phyloP scores from a whole-genome alignment of 192 early-diverging fungal genomes.

The Entomortierella chlamydospora region DNA sequence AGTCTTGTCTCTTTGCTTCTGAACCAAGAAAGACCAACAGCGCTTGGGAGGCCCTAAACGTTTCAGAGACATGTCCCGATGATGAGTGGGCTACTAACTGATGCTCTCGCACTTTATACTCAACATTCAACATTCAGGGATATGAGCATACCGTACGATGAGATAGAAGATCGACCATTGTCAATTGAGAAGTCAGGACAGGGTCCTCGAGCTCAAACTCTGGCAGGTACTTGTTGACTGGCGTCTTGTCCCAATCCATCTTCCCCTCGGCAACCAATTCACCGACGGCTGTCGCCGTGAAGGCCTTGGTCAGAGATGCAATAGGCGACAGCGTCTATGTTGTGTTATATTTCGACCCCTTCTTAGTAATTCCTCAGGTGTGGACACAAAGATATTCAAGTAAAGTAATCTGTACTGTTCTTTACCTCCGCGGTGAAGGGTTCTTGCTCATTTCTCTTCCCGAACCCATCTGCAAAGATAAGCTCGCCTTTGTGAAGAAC shows the following conservation, averaged over 20 bases:
- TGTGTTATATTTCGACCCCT: not conserved
- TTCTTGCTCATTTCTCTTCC: constrained; percentile 17
- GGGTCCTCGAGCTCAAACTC: constrained; percentile 20
- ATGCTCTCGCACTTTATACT: too few species aligned
- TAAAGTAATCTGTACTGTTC: not conserved
- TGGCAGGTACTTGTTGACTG: constrained; percentile 15
- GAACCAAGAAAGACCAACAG: constrained; percentile 8
- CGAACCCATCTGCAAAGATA: constrained; percentile 37
- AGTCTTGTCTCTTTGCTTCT: not conserved
- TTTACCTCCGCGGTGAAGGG: constrained; percentile 33
- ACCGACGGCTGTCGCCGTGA: constrained; percentile 34
- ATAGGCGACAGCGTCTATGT: constrained; percentile 15
- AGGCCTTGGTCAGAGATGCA: constrained; percentile 18
- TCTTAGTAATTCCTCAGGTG: not conserved
- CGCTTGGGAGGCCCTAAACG: constrained; percentile 1
- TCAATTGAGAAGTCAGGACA: constrained; percentile 12
- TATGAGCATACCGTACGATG: constrained; percentile 30
- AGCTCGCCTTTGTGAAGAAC: constrained; percentile 28
- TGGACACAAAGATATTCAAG: not conserved
- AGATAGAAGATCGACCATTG: constrained; percentile 18
- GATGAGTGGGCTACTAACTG: too few species aligned
- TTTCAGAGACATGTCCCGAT: not conserved
- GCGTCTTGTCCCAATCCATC: constrained; percentile 36
- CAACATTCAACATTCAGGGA: not conserved
- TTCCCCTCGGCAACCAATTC: constrained; percentile 39